Evolutionary conservation across 2,329 filamentous ascomycete genomes (phyloP).

Genomic region (Penicillium sp.): DNA sequence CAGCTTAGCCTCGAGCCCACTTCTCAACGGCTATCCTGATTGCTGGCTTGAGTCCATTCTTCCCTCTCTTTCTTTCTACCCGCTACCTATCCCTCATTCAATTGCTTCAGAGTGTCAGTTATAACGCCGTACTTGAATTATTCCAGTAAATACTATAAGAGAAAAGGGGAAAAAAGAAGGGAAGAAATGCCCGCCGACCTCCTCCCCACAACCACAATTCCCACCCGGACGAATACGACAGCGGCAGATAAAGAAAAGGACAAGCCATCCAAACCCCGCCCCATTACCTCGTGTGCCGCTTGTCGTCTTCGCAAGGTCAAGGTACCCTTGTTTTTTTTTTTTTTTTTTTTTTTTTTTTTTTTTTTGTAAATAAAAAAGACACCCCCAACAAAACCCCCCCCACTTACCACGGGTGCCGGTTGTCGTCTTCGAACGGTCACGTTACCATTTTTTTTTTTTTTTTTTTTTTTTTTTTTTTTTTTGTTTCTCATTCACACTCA

Average conservation of each 20-base stretch:
- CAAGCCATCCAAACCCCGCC: constrained; percentile 22
- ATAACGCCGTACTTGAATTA: too few species aligned
- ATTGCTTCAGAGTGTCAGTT: background rate
- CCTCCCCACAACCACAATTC: constrained; percentile 2
- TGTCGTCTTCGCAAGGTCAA: constrained; percentile 26
- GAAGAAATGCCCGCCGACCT: background rate
- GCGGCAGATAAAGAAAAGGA: constrained; percentile 1
- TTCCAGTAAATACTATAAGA: background rate
- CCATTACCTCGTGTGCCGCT: constrained; percentile 22
- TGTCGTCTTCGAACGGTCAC: too few species aligned
- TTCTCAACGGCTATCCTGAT: background rate
- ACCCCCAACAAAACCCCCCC: too few species aligned
- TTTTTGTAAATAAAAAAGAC: too few species aligned
- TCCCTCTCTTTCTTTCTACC: background rate
- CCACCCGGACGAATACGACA: background rate
- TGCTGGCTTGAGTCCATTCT: background rate
- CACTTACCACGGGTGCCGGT: too few species aligned
- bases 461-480: too few species aligned
- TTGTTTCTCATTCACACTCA: background rate
- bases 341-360: too few species aligned
- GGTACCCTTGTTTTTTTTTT: background rate
- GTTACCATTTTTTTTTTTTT: too few species aligned
- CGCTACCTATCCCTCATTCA: background rate
- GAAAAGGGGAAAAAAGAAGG: background rate
- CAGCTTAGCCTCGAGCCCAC: background rate